These are phyloP conservation scores for Corymbia maculata DNA, from an alignment of 345 rosid species.

Conservation along the genomic window DNA sequence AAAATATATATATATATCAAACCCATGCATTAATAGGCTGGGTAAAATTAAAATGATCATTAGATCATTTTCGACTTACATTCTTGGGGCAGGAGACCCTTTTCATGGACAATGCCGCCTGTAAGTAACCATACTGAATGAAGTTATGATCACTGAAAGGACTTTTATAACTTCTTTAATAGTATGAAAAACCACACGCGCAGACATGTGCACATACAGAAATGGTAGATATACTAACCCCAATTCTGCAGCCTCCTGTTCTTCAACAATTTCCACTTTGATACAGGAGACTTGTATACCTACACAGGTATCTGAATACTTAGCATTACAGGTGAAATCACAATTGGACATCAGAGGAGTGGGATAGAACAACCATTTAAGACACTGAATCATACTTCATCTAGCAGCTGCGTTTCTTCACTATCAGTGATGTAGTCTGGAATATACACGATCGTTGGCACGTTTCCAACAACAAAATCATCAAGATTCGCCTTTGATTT, in stretches of 20 bases:
- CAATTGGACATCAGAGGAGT: not conserved
- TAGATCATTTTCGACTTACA: conserved; percentile 33
- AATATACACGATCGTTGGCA: conserved; percentile 58
- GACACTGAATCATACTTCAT: conserved; percentile 21
- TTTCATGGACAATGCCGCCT: conserved; percentile 97
- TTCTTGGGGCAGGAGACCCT: conserved; percentile 87
- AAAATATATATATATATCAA: not conserved
- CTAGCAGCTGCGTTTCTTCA: conserved; percentile 51
- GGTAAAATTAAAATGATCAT: not conserved
- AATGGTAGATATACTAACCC: conserved; percentile 30
- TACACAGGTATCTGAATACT: not conserved
- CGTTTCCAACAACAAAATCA: conserved; percentile 39
- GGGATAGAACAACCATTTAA: not conserved
- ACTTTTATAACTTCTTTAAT: not conserved
- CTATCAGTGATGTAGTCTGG: conserved; percentile 48
- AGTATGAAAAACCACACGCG: not conserved
- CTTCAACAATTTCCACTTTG: conserved; percentile 84
- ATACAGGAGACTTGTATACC: conserved; percentile 61
- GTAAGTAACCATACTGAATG: conserved; percentile 5
- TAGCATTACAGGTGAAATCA: not conserved
- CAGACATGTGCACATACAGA: not conserved
- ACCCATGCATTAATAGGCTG: not conserved
- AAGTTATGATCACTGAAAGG: not conserved
- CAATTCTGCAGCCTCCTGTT: conserved; percentile 88
- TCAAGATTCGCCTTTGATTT: conserved; percentile 16